These are phyloP conservation scores for Populus trichocarpa DNA, from an alignment of 441 rosid species.

Conservation along the genomic window DNA sequence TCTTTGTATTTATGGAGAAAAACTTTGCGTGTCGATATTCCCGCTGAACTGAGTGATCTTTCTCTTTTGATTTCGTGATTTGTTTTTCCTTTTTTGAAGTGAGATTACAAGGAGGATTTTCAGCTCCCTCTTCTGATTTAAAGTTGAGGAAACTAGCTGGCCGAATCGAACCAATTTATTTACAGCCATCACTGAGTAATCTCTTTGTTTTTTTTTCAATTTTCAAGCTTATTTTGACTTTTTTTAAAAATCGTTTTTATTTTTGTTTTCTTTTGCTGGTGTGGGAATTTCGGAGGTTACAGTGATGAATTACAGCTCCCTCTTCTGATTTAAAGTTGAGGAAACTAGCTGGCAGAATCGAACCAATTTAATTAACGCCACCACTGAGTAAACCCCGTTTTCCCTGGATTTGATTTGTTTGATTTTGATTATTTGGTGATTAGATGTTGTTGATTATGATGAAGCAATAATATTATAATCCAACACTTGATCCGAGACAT, in stretches of 20 bases:
- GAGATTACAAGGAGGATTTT: background rate
- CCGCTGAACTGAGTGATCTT: slow-evolving; percentile 83
- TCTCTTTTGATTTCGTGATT: background rate
- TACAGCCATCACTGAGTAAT: slow-evolving; percentile 63
- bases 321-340: slow-evolving; percentile 64
- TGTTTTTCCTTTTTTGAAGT: background rate
- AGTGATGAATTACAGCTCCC: slow-evolving; percentile 75
- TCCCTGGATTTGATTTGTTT: no score
- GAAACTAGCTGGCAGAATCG: slow-evolving; percentile 83
- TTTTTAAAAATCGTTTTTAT: no score
- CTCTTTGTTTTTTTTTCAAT: background rate
- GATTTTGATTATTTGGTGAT: background rate
- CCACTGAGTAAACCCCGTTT: slow-evolving; percentile 50
- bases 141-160: slow-evolving; percentile 66
- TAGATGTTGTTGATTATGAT: slow-evolving; percentile 25
- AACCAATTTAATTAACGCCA: slow-evolving; percentile 60
- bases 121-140: slow-evolving; percentile 28
- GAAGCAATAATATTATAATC: slow-evolving; percentile 54
- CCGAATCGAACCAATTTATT: slow-evolving; percentile 77
- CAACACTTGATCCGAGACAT: slow-evolving; percentile 86
- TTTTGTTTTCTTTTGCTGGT: background rate
- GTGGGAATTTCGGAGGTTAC: slow-evolving; percentile 27
- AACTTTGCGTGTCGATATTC: slow-evolving; percentile 72
- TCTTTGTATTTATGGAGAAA: slow-evolving; percentile 24
- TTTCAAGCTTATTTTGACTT: background rate